Conservation (phyloP, 192 early-diverging fungal species). For the Entophlyctis helioformis region DNA sequence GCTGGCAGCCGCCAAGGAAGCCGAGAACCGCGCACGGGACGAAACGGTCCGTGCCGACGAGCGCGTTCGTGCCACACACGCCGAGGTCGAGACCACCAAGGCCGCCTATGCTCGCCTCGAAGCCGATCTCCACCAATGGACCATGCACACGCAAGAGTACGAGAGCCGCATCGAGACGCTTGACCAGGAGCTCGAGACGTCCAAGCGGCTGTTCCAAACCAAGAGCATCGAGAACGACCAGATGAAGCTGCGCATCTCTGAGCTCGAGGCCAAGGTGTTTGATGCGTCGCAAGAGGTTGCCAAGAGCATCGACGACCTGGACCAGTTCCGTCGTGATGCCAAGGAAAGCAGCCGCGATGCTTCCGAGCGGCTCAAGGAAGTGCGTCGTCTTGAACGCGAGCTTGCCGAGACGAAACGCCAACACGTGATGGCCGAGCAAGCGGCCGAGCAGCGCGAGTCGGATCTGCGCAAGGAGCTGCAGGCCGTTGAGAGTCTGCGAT, state of each 20-base stretch:
- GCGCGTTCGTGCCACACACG: neutral
- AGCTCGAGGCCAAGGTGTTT: conserved; percentile 34
- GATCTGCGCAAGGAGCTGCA: neutral
- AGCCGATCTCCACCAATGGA: conserved; percentile 7
- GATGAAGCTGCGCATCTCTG: conserved; percentile 26
- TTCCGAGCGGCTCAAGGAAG: conserved; percentile 6
- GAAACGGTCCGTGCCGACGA: conserved; percentile 3
- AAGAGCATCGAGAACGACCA: conserved; percentile 37
- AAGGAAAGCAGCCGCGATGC: conserved; percentile 13
- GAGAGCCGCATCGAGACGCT: conserved; percentile 30
- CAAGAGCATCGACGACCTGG: conserved; percentile 16
- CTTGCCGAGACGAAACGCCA: conserved; percentile 31
- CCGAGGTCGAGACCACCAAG: conserved; percentile 6
- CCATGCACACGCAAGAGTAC: conserved; percentile 11
- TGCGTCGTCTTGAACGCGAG: conserved; percentile 43
- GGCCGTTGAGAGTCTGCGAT: neutral
- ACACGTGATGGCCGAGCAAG: conserved; percentile 34
- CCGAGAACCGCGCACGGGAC: conserved; percentile 5
- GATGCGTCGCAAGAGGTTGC: conserved; percentile 18
- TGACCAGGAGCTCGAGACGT: conserved; percentile 36
- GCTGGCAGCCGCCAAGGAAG: conserved; percentile 5
- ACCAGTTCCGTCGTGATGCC: conserved; percentile 17
- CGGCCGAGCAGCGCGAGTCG: conserved; percentile 1
- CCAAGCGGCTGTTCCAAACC: conserved; percentile 35
- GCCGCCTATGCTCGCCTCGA: neutral